Base-by-base conservation (phyloP, 2,329 filamentous ascomycete species). In the Plectosphaerella sp. region DNA sequence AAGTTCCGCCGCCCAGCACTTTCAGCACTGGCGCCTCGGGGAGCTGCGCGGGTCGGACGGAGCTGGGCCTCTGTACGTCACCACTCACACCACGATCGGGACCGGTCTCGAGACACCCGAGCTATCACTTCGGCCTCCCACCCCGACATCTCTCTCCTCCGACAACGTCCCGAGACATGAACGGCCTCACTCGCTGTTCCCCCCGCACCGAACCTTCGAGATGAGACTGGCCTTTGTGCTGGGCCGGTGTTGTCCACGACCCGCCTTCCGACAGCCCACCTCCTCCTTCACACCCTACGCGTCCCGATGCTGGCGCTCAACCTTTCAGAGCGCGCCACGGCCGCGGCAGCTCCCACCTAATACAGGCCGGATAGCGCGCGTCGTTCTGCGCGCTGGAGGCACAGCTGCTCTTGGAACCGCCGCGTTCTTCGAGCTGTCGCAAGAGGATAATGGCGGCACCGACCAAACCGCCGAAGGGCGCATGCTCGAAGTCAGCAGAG, bases 401-500 rank as follows among this genome's bases (percentile, higher is more conserved):
- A 71, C 64, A 5, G 67, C 68, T 1, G 67, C 70, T 1, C 66
- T 86, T 10, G 82, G 76, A 8, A 80, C 82, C 0, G 74, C 76
- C 0, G 75, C 76, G 1, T 86, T 86, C 63, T 72, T 86, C 43
- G 72, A 78, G 59, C 66, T 85, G 7, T 80, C 82, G 4, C 77
- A 84, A 60, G 67, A 76, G 54, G 76, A 83, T 42, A 78, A 82
- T 57, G 67, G 59, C 37, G 72, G 68, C 42, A 66, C 70, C 4
- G 67, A 74, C 16, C 66, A 87, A 63, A 96, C 92, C 3, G 82
- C 83, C 24, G 92, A 97, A 71, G 81, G 81, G 69, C 87, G 90
- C 58, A 97, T 97, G 93, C 80, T 97, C 14, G 83, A 91, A 66
- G 83, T 79, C 3, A 97, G 92, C 37, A 77, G 89, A 42, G 74